Evolutionary conservation across 768 basidiomycete species (phyloP), one percentile per base, ranked within the genome.

Genomic region (Mycena alexandri): DNA sequence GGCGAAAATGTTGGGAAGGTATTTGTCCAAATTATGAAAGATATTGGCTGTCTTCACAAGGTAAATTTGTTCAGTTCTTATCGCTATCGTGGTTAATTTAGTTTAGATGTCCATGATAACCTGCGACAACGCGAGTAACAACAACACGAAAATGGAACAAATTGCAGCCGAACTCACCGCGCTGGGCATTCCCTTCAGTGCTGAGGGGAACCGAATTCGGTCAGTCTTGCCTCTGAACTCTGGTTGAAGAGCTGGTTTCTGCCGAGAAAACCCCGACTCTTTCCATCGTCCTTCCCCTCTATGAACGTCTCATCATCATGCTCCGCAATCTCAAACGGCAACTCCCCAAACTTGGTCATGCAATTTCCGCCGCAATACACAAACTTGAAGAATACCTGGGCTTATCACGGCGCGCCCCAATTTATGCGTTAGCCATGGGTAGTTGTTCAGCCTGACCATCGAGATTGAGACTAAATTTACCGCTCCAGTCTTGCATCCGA

Each of bases 81-180:
- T n/a, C 22, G 24, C 24, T 66, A 10, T 42, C 21, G 24, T n/a
- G 44, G 33, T 19, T 33, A 43, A 24, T 25, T 22, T 22, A 25
- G 44, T 11, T 42, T 10, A 38, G 21, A 52, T 75, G 75, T 61
- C 79, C 51, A 56, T 61, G 48, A 71, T 79, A 36, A 81, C 79
- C 2, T 66, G 80, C 6, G 80, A 81, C 60, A 82, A 81, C 69
- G 80, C 80, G 3, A 77, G 76, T 12, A 81, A 79, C 48, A 78
- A 76, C 60, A 70, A 77, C 36, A 79, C 80, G 3, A 68, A 75
- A 34, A 77, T 82, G 78, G 71, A 72, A 36, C 68, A 48, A 22
- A 55, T 80, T 2, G 73, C 63, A 34, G 17, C 5, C 12, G 34
- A 63, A 4, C 52, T 72, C 21, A 71, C 76, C 4, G 17, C 12